Conservation (phyloP, 2,329 filamentous ascomycete species). For the Aureobasidium musti region DNA sequence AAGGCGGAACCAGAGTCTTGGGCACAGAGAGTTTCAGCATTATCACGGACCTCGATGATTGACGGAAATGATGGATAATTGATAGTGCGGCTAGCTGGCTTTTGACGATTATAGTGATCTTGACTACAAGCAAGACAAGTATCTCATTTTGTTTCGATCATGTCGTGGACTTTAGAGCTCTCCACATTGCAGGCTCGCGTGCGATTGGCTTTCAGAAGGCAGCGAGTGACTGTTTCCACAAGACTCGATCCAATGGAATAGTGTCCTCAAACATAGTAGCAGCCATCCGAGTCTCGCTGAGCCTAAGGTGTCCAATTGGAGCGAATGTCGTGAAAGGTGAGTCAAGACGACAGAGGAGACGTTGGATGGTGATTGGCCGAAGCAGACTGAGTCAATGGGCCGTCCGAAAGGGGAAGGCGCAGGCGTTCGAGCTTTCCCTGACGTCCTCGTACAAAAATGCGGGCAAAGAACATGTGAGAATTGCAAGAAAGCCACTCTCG, state of each 20-base stretch:
- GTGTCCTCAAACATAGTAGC: neutral
- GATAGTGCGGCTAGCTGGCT: neutral
- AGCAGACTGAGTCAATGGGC: neutral
- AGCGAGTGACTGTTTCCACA: neutral
- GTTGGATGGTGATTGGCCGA: constrained; percentile 13
- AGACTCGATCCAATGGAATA: neutral
- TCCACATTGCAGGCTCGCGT: neutral
- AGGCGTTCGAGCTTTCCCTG: constrained; percentile 25
- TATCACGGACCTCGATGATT: constrained; percentile 26
- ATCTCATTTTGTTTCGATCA: neutral
- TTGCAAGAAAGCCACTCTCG: constrained; percentile 9
- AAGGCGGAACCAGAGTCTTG: constrained; percentile 21
- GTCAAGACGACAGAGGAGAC: constrained; percentile 13
- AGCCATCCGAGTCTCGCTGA: neutral
- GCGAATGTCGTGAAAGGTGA: neutral
- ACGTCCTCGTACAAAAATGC: constrained; percentile 28
- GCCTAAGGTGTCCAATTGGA: neutral
- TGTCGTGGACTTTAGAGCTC: neutral
- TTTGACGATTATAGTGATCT: neutral
- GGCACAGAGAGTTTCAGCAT: constrained; percentile 27
- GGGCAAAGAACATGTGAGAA: constrained; percentile 26
- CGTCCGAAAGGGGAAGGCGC: constrained; percentile 24
- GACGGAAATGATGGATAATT: neutral
- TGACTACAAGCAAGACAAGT: constrained; percentile 17
- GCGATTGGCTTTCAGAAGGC: neutral